phyloP scores from a whole-genome alignment of 176 grass and related monocot genomes.

The Musa itinerans region DNA sequence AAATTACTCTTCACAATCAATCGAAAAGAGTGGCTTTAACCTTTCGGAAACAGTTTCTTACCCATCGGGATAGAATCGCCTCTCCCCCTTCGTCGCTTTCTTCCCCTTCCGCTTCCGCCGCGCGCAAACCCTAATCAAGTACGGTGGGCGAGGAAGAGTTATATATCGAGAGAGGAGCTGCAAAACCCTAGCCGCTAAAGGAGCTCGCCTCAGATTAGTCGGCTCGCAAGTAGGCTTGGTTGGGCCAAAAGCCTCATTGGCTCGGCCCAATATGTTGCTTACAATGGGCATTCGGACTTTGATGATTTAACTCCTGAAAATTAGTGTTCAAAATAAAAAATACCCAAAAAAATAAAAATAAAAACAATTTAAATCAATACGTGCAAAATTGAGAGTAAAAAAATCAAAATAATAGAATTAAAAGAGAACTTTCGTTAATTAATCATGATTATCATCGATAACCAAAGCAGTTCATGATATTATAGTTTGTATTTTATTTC shows the following conservation, averaged over 20 bases:
- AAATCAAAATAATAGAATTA: no score
- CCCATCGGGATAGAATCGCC: not conserved
- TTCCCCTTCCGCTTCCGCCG: not conserved
- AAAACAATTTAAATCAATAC: no score
- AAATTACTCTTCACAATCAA: not conserved
- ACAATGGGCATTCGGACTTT: no score
- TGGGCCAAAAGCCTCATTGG: not conserved
- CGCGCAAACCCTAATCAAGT: not conserved
- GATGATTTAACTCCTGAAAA: no score
- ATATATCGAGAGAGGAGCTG: not conserved
- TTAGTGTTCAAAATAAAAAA: no score
- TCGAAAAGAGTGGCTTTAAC: not conserved
- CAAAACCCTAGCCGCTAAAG: not conserved
- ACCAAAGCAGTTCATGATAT: no score
- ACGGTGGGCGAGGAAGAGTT: not conserved
- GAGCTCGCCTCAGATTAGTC: not conserved
- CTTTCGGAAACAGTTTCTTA: not conserved
- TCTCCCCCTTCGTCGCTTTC: not conserved
- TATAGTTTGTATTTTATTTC: no score
- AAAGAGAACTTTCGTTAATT: no score
- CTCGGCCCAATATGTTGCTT: no score
- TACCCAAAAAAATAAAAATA: no score
- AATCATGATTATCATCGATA: no score
- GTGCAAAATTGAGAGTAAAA: no score
- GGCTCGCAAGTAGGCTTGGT: not conserved